Percentiles rank a stretch among this genome's conserved stretches.
Evolutionary conservation across 1,284 basidiomycete species (phyloP).

Genomic region (Pulchroboletus neoregius): DNA sequence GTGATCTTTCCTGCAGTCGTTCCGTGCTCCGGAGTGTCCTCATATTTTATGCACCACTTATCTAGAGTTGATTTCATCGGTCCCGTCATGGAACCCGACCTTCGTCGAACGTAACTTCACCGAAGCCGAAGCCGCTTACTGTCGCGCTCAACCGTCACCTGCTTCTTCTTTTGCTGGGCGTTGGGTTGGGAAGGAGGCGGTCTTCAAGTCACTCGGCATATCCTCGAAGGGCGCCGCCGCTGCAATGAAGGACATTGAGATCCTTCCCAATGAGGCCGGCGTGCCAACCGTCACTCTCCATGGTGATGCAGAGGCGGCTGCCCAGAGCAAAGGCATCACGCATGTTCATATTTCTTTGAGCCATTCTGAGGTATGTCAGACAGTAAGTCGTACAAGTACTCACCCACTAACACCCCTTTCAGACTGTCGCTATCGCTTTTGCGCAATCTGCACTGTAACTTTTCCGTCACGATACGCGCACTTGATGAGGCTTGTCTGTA

Average conservation of each 20-base stretch:
- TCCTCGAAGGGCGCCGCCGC: slow-evolving; percentile 90
- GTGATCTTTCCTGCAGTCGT: slow-evolving; percentile 34
- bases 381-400: slow-evolving; percentile 1
- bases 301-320: slow-evolving; percentile 79
- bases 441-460: slow-evolving; percentile 56
- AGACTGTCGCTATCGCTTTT: slow-evolving; percentile 80
- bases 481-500: slow-evolving; percentile 7
- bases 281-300: slow-evolving; percentile 74
- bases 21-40: slow-evolving; percentile 10
- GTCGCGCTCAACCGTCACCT: slow-evolving; percentile 81
- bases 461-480: not conserved
- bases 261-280: slow-evolving; percentile 69
- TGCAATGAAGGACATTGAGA: slow-evolving; percentile 95
- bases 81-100: slow-evolving; percentile 86
- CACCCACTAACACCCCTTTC: slow-evolving; percentile 12
- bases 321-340: slow-evolving; percentile 69
- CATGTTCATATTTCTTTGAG: slow-evolving; percentile 84
- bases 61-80: slow-evolving; percentile 86
- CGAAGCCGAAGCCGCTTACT: slow-evolving; percentile 83
- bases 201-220: slow-evolving; percentile 96
- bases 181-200: slow-evolving; percentile 97
- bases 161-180: slow-evolving; percentile 91
- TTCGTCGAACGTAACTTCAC: slow-evolving; percentile 96
- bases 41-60: slow-evolving; percentile 17
- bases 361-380: slow-evolving; percentile 75